A percentile compares a stretch with the other conserved stretches of the same genome.
phyloP scores from a whole-genome alignment of 2,329 filamentous ascomycete species.

The Diaporthe vexans region DNA sequence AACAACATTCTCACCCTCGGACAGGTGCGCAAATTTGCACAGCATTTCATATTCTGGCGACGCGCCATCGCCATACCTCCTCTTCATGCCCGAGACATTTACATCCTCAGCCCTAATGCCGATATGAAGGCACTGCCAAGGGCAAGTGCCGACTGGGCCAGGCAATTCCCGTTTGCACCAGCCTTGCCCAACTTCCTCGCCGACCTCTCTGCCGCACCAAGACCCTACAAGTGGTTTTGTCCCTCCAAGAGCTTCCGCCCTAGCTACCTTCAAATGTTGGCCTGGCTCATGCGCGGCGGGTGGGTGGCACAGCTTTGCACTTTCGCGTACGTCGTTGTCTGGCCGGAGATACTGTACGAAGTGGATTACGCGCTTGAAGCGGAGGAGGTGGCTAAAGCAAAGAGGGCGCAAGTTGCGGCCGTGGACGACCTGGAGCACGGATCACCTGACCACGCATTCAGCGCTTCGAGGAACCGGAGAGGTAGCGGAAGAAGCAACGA shows the following conservation, averaged over 20 bases:
- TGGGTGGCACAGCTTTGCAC: constrained; percentile 96
- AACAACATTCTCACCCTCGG: constrained; percentile 80
- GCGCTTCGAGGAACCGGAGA: constrained; percentile 42
- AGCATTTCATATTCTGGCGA: constrained; percentile 96
- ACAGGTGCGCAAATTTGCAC: constrained; percentile 88
- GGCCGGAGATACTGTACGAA: constrained; percentile 84
- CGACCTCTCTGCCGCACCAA: constrained; percentile 82
- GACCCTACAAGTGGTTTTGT: constrained; percentile 86
- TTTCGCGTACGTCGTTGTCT: constrained; percentile 89
- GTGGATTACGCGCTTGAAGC: constrained; percentile 80
- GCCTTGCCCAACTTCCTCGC: constrained; percentile 90
- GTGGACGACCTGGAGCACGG: constrained; percentile 41
- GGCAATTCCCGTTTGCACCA: constrained; percentile 85
- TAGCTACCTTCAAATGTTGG: constrained; percentile 90
- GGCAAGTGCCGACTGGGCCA: constrained; percentile 80
- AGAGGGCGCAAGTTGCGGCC: constrained; percentile 44
- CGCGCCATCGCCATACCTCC: constrained; percentile 92
- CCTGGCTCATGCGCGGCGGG: constrained; percentile 91
- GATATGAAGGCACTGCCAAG: constrained; percentile 79
- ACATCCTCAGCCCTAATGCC: constrained; percentile 92
- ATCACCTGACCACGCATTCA: constrained; percentile 40
- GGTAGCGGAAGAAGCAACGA: constrained; percentile 34
- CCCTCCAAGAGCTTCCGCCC: constrained; percentile 90
- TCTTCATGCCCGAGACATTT: constrained; percentile 89
- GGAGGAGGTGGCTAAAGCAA: constrained; percentile 66